Evolutionary conservation across 805 yeast genomes (phyloP), one percentile per base, ranked within the genome.

Genomic region (Clavispora carvajalis): DNA sequence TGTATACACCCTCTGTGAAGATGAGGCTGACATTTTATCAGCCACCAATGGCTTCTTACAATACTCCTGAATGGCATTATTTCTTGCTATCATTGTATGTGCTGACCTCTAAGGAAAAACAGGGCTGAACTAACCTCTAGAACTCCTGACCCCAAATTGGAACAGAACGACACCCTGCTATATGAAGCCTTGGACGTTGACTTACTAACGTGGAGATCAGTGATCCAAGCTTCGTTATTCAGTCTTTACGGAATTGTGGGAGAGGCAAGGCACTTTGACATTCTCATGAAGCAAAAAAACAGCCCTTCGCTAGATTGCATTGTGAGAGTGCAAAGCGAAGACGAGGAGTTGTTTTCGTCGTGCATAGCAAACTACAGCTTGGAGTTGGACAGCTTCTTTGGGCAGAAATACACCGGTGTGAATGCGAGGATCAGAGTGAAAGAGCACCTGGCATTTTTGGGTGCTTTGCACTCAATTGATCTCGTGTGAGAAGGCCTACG

Each of bases 231-330:
- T 4, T 51, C 59, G 22, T 41, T 65, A n/a, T 45, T 46, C 5
- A 58, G 55, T 29, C 43, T 62, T 22, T 55, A 65, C 39, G 71
- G 71, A 1, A 38, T 65, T 10, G 46, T 59, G 13, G 71, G 71
- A 4, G 63, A 62, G 41, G 52, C 69, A 0, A 25, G 58, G 7
- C 62, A 53, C 38, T 61, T 52, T 44, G 67, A 62, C 35, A 37
- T 65, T 4, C 46, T 63, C 13, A 46, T 50, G 13, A 38, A 43
- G 10, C 45, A 38, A 25, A 40, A 46, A 9, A 33, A 34, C 4
- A 45, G 40, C 11, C 55, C 55, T 9, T 42, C 50, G 8, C 19
- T 38, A 2, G 39, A 41, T 33, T 49, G 56, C 39, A 40, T 59
- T 8, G 37, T 68, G n/a, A 52, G 63, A 43, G 49, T 64, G 21